Evolutionary conservation across 1,284 basidiomycete species (phyloP), one percentile per base, ranked within the genome.

Genomic region (Leucoagaricus sp.): DNA sequence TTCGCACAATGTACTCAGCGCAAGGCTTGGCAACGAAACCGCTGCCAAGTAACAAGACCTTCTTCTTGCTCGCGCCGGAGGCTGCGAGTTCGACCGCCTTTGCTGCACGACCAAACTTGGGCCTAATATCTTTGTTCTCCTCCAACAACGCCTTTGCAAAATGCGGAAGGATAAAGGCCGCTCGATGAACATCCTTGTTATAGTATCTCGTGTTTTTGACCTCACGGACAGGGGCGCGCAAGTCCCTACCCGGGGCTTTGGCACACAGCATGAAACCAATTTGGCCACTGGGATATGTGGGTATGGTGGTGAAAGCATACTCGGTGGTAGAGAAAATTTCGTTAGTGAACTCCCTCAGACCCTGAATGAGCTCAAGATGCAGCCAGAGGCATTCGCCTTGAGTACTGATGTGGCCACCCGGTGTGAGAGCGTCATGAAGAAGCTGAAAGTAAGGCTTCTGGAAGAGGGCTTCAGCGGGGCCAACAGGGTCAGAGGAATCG

Each of bases 311-410:
- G 76, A 85, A 98, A 13, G 94, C 96, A 72, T 98, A 99, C 70
- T 96, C 91, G 48, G 88, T 84, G 29, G 87, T 85, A 50, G 90
- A 82, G 82, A 98, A 99, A 61, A 98, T 78, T 58, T 80, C 78
- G 63, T 83, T 81, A 50, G 91, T 92, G 69, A 87, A 91, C 62
- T 80, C 75, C 62, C 85, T 83, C 57, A 98, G 84, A 61, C 90
- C 82, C 61, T 84, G 78, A 76, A 99, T 98, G 65, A 99, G 84
- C 21, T 85, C 82, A 33, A 98, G 83, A 75, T 99, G 97, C 45
- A 98, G 76, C 96, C 97, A 99, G 52, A 96, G 82, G 69, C 89
- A 96, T 76, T 99, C 97, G 36, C 87, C 96, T 76, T 99, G 97
- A 13, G 96, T 98, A 41, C 94, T 94, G 71, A 98, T 96, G 72